phyloP scores from a whole-genome alignment of 495 filamentous ascomycete species.

The Annulohypoxylon bovei region DNA sequence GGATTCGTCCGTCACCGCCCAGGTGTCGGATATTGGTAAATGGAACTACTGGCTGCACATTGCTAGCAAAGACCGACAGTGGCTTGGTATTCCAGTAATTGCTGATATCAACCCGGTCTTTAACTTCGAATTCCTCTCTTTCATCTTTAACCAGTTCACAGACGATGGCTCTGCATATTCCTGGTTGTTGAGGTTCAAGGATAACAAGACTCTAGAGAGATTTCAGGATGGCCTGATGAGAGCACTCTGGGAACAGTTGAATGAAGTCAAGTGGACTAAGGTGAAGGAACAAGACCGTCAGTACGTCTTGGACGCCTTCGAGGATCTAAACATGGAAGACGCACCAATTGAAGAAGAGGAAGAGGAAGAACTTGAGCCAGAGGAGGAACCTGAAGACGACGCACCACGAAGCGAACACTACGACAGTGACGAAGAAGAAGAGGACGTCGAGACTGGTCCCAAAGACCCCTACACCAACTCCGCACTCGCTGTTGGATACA shows the following conservation, averaged over 20 bases:
- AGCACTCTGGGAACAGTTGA: constrained; percentile 95
- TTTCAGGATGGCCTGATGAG: constrained; percentile 97
- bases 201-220: constrained; percentile 77
- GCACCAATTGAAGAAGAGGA: constrained; percentile 66
- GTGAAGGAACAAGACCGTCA: constrained; percentile 90
- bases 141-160: constrained; percentile 97
- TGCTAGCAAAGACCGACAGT: constrained; percentile 76
- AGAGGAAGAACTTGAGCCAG: constrained; percentile 69
- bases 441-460: constrained; percentile 76
- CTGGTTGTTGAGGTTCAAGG: constrained; percentile 93
- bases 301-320: constrained; percentile 95
- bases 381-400: constrained; percentile 73
- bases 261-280: constrained; percentile 93
- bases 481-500: constrained; percentile 96
- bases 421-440: constrained; percentile 90
- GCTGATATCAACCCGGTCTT: constrained; percentile 97
- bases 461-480: constrained; percentile 91
- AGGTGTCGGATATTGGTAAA: constrained; percentile 84
- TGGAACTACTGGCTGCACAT: constrained; percentile 99
- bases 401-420: constrained; percentile 71
- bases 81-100: constrained; percentile 86
- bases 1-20: constrained; percentile 76
- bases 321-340: constrained; percentile 94
- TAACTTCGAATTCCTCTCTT: constrained; percentile 97
- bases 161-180: constrained; percentile 91